Evolutionary conservation across 768 basidiomycete species (phyloP).

Genomic region (Suillus paluster): DNA sequence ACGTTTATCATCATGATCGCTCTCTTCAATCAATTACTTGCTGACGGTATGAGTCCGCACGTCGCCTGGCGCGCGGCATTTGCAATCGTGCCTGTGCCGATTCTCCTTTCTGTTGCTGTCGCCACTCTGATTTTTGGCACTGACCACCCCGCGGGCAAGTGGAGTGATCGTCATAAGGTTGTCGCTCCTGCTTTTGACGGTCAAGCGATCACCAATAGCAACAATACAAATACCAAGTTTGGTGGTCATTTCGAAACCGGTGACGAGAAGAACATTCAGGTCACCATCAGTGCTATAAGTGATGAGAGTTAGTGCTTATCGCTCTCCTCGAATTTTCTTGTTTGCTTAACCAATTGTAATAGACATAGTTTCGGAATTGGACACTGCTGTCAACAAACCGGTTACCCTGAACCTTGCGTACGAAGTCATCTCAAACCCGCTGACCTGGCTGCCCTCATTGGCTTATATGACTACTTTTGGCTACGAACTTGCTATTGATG

Average conservation of each 20-base stretch:
- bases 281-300: constrained; percentile 18
- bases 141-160: constrained; percentile 59
- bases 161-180: constrained; percentile 50
- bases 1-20: constrained; percentile 64
- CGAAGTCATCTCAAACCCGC: constrained; percentile 42
- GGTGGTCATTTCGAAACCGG: constrained; percentile 29
- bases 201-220: constrained; percentile 17
- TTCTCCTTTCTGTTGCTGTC: constrained; percentile 48
- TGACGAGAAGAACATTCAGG: constrained; percentile 32
- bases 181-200: constrained; percentile 18
- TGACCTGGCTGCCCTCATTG: constrained; percentile 59
- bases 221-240: constrained; percentile 19
- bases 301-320: constrained; percentile 10
- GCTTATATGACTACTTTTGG: constrained; percentile 63
- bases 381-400: constrained; percentile 49
- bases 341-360: not conserved
- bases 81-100: constrained; percentile 58
- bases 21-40: constrained; percentile 45
- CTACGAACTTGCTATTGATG: constrained; percentile 60
- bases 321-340: not conserved
- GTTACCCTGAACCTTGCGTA: constrained; percentile 40
- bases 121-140: constrained; percentile 49
- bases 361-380: constrained; percentile 40
- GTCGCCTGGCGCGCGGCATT: constrained; percentile 61
- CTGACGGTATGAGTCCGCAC: constrained; percentile 42